Base-by-base conservation (phyloP, 345 rosid genomes). In the Linum lewisii region DNA sequence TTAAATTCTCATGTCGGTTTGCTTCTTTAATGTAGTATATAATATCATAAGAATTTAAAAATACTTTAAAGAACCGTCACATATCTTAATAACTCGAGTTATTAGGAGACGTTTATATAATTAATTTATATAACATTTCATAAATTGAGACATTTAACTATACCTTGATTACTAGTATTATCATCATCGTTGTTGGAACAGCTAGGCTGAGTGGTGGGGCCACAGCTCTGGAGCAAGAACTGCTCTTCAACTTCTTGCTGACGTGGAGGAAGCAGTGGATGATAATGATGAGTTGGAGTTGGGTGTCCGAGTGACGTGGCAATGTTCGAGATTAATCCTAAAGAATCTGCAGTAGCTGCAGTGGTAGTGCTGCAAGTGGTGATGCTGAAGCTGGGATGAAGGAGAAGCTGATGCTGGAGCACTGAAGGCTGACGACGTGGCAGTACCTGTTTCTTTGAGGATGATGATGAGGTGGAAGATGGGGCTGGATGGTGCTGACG, bases 301-400 rank as follows among this genome's bases (percentile, higher is more conserved):
- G 47, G 47, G 47, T 7, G 34, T 29, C 34, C 34, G 34, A 29
- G 34, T 29, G 34, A 29, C 7, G 34, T 8, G 34, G 34, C 34
- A 5, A n/a, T n/a, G n/a, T n/a, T 0, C 34, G 34, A 29, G 34
- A 29, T 29, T 29, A 29, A n/a, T n/a, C n/a, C n/a, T n/a, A n/a
- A n/a, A n/a, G 34, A 29, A 8, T 29, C 34, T 5, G 69, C 81
- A 77, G 0, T 72, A 66, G 51, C 69, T 62, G 2, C 8, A 36
- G 87, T 78, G 1, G 86, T 79, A 1, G 92, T 75, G 42, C 75
- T 86, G 73, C 81, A 89, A 15, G 96, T 81, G 61, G 75, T 71
- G 51, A 86, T 81, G 53, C 72, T 62, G 74, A 73, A 38, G 77
- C 82, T 26, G 3, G 2, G 3, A 26, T 2, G 32, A 26, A 2